Percentiles rank a stretch among this genome's conserved stretches.
Evolutionary conservation across 2,329 filamentous ascomycete species (phyloP).

Genomic region (Clonostachys rosea): DNA sequence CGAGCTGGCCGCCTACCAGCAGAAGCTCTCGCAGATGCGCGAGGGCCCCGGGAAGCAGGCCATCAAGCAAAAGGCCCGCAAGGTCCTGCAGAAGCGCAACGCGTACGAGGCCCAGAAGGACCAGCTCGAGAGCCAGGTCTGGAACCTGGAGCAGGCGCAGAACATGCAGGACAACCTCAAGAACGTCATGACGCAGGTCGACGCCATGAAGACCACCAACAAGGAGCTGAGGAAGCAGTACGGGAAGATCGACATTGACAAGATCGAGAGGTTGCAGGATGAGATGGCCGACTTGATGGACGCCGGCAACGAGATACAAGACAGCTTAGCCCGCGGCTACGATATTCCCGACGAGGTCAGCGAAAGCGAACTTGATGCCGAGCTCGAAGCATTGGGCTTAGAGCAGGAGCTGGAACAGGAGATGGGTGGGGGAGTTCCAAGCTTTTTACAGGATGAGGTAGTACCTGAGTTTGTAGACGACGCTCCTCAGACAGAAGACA

Average conservation of each 20-base stretch:
- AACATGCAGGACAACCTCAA: slow-evolving; percentile 99
- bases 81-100: slow-evolving; percentile 88
- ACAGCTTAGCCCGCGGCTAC: slow-evolving; percentile 85
- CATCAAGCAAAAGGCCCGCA: slow-evolving; percentile 90
- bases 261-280: slow-evolving; percentile 96
- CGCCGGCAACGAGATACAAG: slow-evolving; percentile 96
- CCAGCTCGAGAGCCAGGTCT: slow-evolving; percentile 88
- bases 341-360: slow-evolving; percentile 96
- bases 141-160: slow-evolving; percentile 98
- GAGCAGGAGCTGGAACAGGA: slow-evolving; percentile 84
- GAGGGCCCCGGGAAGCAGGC: slow-evolving; percentile 91
- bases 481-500: slow-evolving; percentile 65
- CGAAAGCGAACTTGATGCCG: slow-evolving; percentile 92
- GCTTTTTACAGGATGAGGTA: slow-evolving; percentile 86
- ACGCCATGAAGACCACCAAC: slow-evolving; percentile 95
- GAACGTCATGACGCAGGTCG: slow-evolving; percentile 97
- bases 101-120: slow-evolving; percentile 93
- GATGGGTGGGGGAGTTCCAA: slow-evolving; percentile 63
- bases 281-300: slow-evolving; percentile 99
- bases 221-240: slow-evolving; percentile 92
- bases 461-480: slow-evolving; percentile 90
- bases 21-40: slow-evolving; percentile 86
- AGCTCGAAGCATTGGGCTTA: slow-evolving; percentile 89
- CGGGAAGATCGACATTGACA: slow-evolving; percentile 94
- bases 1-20: slow-evolving; percentile 83